Percentiles rank a stretch among this genome's conserved stretches.
Conservation (phyloP, 768 basidiomycete species). For the Suillus decipiens region DNA sequence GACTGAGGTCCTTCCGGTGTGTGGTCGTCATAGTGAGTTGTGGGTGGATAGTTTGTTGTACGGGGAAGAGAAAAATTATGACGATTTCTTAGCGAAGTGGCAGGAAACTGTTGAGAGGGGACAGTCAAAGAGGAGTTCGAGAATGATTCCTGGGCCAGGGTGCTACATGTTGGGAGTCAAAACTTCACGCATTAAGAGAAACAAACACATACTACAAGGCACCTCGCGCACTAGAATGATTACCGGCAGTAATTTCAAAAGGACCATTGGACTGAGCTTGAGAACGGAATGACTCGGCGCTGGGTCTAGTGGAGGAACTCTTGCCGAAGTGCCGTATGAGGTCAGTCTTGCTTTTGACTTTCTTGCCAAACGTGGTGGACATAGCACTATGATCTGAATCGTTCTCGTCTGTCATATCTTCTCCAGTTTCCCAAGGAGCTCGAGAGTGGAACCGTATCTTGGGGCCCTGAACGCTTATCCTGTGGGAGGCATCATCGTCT, state of each 20-base stretch:
- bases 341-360: conserved; percentile 34
- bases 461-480: conserved; percentile 78
- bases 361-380: conserved; percentile 32
- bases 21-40: conserved; percentile 14
- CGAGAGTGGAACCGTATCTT: conserved; percentile 81
- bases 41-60: conserved; percentile 13
- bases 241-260: conserved; percentile 57
- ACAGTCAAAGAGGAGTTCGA: conserved; percentile 55
- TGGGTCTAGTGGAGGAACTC: conserved; percentile 55
- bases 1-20: conserved; percentile 10
- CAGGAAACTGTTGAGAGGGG: conserved; percentile 24
- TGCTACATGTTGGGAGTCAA: conserved; percentile 36
- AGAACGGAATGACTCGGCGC: conserved; percentile 62
- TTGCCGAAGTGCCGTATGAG: conserved; percentile 50
- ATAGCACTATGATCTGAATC: conserved; percentile 43
- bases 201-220: conserved; percentile 58
- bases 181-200: conserved; percentile 1
- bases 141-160: conserved; percentile 60
- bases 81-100: conserved; percentile 28
- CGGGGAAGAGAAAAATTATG: conserved; percentile 48
- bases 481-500: conserved; percentile 46
- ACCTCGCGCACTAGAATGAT: conserved; percentile 50
- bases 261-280: conserved; percentile 53
- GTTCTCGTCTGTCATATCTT: conserved; percentile 45
- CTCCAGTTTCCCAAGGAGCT: conserved; percentile 79